Conservation (phyloP, 2,329 filamentous ascomycete species). For the Hirsutella minnesotensis region DNA sequence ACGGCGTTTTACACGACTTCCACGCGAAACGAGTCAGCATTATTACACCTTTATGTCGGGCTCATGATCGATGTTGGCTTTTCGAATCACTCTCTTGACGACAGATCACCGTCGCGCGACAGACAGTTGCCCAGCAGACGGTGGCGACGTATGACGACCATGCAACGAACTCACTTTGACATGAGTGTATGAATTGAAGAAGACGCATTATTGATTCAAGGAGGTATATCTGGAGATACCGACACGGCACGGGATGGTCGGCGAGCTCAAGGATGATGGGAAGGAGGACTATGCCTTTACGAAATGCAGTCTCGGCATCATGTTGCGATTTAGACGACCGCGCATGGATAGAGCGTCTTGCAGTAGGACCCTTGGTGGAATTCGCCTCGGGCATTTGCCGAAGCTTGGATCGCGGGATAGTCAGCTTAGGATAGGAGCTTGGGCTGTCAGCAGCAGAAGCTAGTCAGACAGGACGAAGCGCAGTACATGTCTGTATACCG, state of each 20-base stretch:
- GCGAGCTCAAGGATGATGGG: not conserved
- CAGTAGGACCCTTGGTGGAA: slow-evolving; percentile 2
- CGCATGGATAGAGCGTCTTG: slow-evolving; percentile 10
- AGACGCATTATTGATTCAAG: slow-evolving; percentile 15
- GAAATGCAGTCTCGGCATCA: slow-evolving; percentile 6
- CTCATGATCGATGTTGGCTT: not conserved
- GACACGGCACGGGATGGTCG: not conserved
- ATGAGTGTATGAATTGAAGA: slow-evolving; percentile 29
- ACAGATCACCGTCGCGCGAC: slow-evolving; percentile 20
- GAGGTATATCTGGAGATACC: not conserved
- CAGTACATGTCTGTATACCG: no score
- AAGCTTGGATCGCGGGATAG: slow-evolving; percentile 5
- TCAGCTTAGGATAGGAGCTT: not conserved
- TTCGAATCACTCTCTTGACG: slow-evolving; percentile 15
- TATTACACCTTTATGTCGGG: slow-evolving; percentile 1
- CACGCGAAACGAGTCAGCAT: slow-evolving; percentile 5
- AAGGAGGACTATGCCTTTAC: slow-evolving; percentile 15
- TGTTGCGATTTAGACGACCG: slow-evolving; percentile 8
- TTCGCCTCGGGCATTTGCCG: slow-evolving; percentile 7
- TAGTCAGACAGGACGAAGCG: slow-evolving; percentile 1
- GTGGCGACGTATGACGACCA: slow-evolving; percentile 23
- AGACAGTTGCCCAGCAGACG: slow-evolving; percentile 17
- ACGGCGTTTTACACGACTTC: slow-evolving; percentile 30
- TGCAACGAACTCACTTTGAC: slow-evolving; percentile 11
- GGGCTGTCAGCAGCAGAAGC: slow-evolving; percentile 1